Evolutionary conservation across 1,284 basidiomycete species (phyloP), one percentile per base, ranked within the genome.

Genomic region (Ustilago sp.): DNA sequence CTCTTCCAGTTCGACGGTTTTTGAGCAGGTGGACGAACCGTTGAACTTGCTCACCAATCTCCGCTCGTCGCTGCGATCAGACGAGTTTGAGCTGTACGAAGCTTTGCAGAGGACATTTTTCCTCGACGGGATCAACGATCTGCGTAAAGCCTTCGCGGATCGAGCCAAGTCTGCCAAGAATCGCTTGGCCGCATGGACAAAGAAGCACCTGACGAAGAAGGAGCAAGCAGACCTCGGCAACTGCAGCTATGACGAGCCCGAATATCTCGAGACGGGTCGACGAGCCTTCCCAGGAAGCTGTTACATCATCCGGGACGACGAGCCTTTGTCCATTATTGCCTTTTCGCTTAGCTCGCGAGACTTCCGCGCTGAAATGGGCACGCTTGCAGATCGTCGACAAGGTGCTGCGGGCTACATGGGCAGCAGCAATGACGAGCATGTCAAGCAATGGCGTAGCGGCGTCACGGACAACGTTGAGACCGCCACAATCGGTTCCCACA

Each of bases 61-160:
- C 38, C 68, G 61, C 35, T 39, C 57, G 2, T 73, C 78, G 13
- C 59, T 83, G 5, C 68, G 79, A 28, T 59, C 67, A 0, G 77
- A 80, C 56, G 81, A 83, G 34, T 83, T 83, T 36, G 80, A 80
- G 57, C 73, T 83, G 15, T 83, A 83, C 69, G 77, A 78, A 41
- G 60, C 71, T 9, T 54, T 83, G 35, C 80, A 82, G 47, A 48
- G 62, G 19, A 71, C 65, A 1, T 51, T 67, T 38, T 69, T 64
- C 63, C 45, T 74, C 7, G 74, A 74, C 17, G 55, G 54, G 5
- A 64, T 83, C 61, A 83, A 83, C 63, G 81, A 80, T 45, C 63
- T 81, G 11, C 80, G 81, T 1, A 80, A 77, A 47, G 80, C 63
- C 3, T 80, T 83, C 34, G 62, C 59, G 15, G 81, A 83, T 43